These are phyloP conservation scores for Echinosophora koreensis DNA, from an alignment of 306 rosid species.

Conservation along the genomic window DNA sequence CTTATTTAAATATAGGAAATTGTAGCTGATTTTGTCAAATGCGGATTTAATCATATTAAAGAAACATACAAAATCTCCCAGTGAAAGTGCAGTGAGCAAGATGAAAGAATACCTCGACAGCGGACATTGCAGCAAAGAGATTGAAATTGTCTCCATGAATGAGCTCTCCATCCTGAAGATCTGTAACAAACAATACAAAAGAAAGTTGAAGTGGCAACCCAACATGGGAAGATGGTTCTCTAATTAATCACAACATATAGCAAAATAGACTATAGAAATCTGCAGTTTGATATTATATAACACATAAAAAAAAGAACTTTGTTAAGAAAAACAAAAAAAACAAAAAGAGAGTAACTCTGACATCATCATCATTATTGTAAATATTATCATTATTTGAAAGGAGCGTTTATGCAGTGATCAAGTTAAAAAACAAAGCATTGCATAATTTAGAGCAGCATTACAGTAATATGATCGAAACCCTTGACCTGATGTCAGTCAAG, in stretches of 20 bases:
- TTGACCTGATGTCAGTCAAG: not conserved
- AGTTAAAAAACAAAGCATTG: constrained; percentile 8
- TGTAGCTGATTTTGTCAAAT: not conserved
- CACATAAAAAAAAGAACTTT: too few species aligned
- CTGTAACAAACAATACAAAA: constrained; percentile 56
- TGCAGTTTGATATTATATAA: not conserved
- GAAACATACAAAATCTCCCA: not conserved
- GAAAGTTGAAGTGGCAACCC: constrained; percentile 16
- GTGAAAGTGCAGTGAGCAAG: constrained; percentile 12
- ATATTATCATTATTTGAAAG: not conserved
- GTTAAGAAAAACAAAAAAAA: too few species aligned
- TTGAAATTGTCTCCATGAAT: constrained; percentile 94
- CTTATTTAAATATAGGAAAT: constrained; percentile 15
- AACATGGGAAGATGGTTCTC: not conserved
- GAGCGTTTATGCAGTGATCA: constrained; percentile 5
- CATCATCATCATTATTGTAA: not conserved
- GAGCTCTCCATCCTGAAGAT: constrained; percentile 95
- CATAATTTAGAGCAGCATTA: constrained; percentile 8
- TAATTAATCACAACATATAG: not conserved
- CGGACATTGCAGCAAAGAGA: constrained; percentile 97
- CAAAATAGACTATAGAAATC: not conserved
- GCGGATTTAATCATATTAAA: constrained; percentile 24
- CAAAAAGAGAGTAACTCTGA: not conserved
- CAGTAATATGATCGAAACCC: constrained; percentile 15
- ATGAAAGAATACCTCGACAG: constrained; percentile 79